Evolutionary conservation across 805 yeast species (phyloP), one percentile per base, ranked within the genome.

Genomic region (Grigorovia yakushimaensis): DNA sequence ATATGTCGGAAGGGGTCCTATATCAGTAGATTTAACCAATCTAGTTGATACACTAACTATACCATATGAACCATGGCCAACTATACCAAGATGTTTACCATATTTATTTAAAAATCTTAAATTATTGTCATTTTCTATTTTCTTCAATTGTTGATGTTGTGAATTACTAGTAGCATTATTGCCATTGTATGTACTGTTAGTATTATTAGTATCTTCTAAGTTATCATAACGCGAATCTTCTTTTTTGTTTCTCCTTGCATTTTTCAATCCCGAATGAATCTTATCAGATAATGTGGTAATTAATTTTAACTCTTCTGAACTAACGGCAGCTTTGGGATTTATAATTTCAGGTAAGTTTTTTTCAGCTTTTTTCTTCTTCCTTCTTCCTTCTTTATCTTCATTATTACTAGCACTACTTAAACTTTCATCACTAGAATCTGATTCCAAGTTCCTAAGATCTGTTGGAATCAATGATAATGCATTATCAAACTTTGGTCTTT

Each of bases 51-150:
- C 59, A 50, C 96, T 76, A 20, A 91, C 98, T 55, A 87, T 95
- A 49, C 98, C 98, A 69, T 91, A 93, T 0, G 98, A 94, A 45
- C 98, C 98, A 65, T 91, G 89, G 21, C 98, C 98, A 48, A 79
- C 74, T 24, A 74, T 65, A 8, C 81, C 81, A 46, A 71, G 68
- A 21, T 73, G 66, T 49, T 68, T 72, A 42, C 82, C 82, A 54
- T 76, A 78, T 53, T 73, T 73, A 17, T 69, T 68, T 3, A 64
- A 52, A 23, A 77, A 59, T 27, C 42, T 37, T 3, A 20, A 6
- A n/a, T n/a, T n/a, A n/a, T n/a, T n/a, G n/a, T n/a, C n/a, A n/a
- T n/a, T n/a, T n/a, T n/a, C n/a, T n/a, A n/a, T 23, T 23, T 23
- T 23, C 27, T 23, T 23, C 9, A 9, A 23, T 23, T 23, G 27